These are phyloP conservation scores for Yarrowia deformans DNA, from an alignment of 805 yeast species.

Conservation along the genomic window DNA sequence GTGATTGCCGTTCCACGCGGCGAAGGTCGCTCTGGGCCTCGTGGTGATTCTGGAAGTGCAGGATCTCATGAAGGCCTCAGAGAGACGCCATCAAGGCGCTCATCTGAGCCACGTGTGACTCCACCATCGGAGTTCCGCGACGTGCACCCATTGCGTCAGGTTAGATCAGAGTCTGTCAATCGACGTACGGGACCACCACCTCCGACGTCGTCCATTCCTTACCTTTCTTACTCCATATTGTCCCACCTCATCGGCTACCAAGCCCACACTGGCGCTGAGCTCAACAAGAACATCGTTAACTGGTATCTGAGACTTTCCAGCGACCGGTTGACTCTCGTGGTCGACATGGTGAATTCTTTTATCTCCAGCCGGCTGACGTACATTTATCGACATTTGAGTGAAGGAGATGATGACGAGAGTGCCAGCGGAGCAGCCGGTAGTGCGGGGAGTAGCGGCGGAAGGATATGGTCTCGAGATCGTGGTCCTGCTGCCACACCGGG, in stretches of 20 bases:
- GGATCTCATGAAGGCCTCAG: background rate
- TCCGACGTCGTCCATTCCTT: constrained; percentile 6
- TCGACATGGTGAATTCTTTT: constrained; percentile 30
- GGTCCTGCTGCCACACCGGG: constrained; percentile 25
- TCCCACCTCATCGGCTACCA: constrained; percentile 30
- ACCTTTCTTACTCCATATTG: constrained; percentile 21
- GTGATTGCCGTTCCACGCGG: background rate
- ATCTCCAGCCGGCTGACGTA: constrained; percentile 16
- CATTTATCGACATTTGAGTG: constrained; percentile 9
- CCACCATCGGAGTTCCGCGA: background rate
- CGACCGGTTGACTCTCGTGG: constrained; percentile 15
- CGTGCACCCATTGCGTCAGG: background rate
- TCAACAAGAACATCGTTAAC: constrained; percentile 37
- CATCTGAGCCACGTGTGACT: background rate
- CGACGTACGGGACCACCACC: constrained; percentile 1
- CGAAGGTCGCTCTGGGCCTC: background rate
- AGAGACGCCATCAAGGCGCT: background rate
- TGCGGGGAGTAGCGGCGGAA: background rate
- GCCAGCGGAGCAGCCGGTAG: background rate
- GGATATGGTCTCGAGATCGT: constrained; percentile 19
- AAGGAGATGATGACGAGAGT: constrained; percentile 13
- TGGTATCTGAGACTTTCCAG: constrained; percentile 28
- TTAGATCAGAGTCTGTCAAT: background rate
- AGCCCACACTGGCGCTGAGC: constrained; percentile 26
- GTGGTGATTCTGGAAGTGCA: background rate